Evolutionary conservation across 192 early-diverging fungal species (phyloP).

Genomic region (Podochytrium sp.): DNA sequence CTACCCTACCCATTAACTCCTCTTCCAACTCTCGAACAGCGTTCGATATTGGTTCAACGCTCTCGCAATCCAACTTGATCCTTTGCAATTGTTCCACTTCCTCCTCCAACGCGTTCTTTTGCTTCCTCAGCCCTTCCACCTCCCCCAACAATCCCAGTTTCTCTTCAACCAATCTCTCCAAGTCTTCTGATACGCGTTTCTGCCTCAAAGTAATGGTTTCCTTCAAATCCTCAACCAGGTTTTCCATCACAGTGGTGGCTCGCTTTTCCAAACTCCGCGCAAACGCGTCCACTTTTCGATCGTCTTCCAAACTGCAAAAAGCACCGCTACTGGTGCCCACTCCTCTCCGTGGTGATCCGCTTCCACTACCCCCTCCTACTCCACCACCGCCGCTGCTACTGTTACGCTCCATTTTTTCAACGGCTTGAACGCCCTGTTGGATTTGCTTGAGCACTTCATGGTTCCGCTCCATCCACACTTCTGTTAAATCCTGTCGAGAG

Average conservation of each 20-base stretch:
- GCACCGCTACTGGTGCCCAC: no score
- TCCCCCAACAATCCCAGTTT: slow-evolving; percentile 4
- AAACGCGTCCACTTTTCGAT: neutral
- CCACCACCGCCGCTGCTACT: no score
- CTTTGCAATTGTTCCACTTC: neutral
- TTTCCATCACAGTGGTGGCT: neutral
- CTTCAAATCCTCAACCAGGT: slow-evolving; percentile 22
- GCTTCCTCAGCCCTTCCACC: neutral
- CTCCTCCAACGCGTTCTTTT: slow-evolving; percentile 2
- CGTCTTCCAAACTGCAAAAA: neutral
- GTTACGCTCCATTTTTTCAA: slow-evolving; percentile 27
- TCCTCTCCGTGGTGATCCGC: neutral
- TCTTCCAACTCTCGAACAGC: slow-evolving; percentile 16
- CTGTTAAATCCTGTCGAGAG: slow-evolving; percentile 22
- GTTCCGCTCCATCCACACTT: slow-evolving; percentile 34
- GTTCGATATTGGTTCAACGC: neutral
- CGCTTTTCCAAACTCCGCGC: neutral
- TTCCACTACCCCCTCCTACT: neutral
- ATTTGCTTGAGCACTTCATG: slow-evolving; percentile 29
- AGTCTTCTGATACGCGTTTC: neutral
- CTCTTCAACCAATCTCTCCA: slow-evolving; percentile 10
- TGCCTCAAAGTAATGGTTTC: neutral
- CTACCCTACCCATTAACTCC: neutral
- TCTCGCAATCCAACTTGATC: neutral
- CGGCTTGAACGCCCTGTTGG: slow-evolving; percentile 13